These are phyloP conservation scores for Euphorbia lathyris DNA, from an alignment of 345 rosid species.

Conservation along the genomic window DNA sequence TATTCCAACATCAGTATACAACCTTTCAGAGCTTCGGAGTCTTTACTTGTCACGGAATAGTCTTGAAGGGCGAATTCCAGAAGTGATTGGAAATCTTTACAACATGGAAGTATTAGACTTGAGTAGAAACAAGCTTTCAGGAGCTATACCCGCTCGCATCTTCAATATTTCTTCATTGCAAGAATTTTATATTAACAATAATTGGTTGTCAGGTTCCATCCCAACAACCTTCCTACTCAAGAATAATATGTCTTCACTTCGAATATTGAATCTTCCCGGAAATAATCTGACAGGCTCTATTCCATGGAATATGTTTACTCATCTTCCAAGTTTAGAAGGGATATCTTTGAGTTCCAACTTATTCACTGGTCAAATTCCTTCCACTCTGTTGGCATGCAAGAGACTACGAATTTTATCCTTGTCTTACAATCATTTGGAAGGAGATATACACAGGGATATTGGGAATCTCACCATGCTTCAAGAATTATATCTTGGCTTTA, in stretches of 20 bases:
- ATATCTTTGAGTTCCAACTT: not conserved
- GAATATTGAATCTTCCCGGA: not conserved
- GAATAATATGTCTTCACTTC: not conserved
- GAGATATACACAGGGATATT: constrained; percentile 4
- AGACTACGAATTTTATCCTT: not conserved
- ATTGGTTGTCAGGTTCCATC: not conserved
- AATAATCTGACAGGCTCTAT: constrained; percentile 4
- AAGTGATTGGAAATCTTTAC: not conserved
- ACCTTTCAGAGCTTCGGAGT: not conserved
- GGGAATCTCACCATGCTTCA: constrained; percentile 12
- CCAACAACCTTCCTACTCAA: not conserved
- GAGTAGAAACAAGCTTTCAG: not conserved
- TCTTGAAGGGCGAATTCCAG: not conserved
- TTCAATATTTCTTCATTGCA: constrained; percentile 5
- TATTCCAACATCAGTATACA: not conserved
- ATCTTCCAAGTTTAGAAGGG: not conserved
- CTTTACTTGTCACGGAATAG: not conserved
- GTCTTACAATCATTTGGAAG: constrained; percentile 1
- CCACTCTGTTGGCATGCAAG: constrained; percentile 1
- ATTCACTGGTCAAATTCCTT: constrained; percentile 8
- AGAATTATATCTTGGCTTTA: constrained; percentile 6
- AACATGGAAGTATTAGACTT: not conserved
- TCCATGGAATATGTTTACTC: constrained; percentile 4
- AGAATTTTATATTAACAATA: not conserved
- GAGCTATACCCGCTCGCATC: not conserved